Base-by-base conservation (phyloP, 2,329 filamentous ascomycete genomes). In the Dactylellina sp. region DNA sequence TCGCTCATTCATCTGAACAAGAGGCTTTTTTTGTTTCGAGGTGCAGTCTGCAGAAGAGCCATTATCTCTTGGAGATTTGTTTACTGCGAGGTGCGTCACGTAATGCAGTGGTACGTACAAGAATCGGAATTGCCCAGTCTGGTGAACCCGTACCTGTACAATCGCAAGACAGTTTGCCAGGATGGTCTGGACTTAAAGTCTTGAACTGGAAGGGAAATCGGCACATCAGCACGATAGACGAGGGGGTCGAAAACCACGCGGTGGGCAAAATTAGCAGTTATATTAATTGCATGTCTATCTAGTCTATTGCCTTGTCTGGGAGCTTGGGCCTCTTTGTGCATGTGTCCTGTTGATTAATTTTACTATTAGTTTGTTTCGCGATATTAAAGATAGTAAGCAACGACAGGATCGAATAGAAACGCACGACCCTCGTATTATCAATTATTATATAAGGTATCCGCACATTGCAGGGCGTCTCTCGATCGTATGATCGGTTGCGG, bases 1-100 rank as follows among this genome's bases (percentile, higher is more conserved):
- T 66, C 53, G 62, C 53, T 60, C 42, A 49, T 74, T 74, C 70
- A 56, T 74, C 70, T 66, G 61, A 66, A 55, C 20, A 47, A 70
- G 35, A 52, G 57, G 18, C n/a, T n/a, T 24, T 11, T 37, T 53
- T n/a, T 32, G 28, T 4, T 32, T 32, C 5, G 9, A 32, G 9
- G 28, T 32, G 28, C 28, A 32, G 53, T 37, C 52, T 59, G 47
- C 60, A 57, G 24, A 47, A 28, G 14, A 24, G 42, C 70, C 70
- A 61, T 66, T 66, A 66, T 66, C 61, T 66, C 53, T 66, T 74
- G 70, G 70, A 66, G 56, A 37, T 49, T 49, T 65, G 24, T 35
- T 53, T 16, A 6, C 22, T 53, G 60, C 42, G 47, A 24, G 39
- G 37, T 60, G 60, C 59, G 32, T 63, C 47, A 62, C 57, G 47